Conservation (phyloP, 176 grass and related monocot species). For the Avena sativa region DNA sequence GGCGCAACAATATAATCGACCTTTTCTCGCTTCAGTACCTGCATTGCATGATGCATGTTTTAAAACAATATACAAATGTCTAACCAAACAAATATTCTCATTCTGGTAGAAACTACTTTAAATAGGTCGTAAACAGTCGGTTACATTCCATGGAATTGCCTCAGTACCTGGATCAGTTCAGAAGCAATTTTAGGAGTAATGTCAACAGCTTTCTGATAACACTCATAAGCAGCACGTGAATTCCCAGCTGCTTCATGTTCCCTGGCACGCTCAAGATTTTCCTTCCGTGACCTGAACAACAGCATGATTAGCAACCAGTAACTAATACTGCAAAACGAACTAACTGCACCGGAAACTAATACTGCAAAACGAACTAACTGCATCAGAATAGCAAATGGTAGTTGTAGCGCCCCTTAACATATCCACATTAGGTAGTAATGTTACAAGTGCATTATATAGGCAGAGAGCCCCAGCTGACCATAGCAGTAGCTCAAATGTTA, state of each 20-base stretch:
- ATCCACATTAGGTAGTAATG: slow-evolving; percentile 16
- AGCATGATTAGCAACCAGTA: slow-evolving; percentile 21
- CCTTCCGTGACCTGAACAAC: slow-evolving; percentile 69
- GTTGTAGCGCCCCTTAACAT: background rate
- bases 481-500: slow-evolving; percentile 15
- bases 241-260: slow-evolving; percentile 92
- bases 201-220: slow-evolving; percentile 98
- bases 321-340: background rate
- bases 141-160: slow-evolving; percentile 32
- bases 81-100: background rate
- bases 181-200: slow-evolving; percentile 91
- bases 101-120: slow-evolving; percentile 9
- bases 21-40: slow-evolving; percentile 89
- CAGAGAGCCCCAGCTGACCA: background rate
- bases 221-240: slow-evolving; percentile 81
- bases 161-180: slow-evolving; percentile 78
- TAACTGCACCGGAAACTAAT: background rate
- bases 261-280: slow-evolving; percentile 89
- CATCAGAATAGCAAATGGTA: slow-evolving; percentile 24
- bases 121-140: slow-evolving; percentile 1
- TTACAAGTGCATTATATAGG: background rate
- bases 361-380: background rate
- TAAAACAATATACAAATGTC: slow-evolving; percentile 26
- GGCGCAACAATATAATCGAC: slow-evolving; percentile 96
- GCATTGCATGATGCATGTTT: slow-evolving; percentile 38